Evolutionary conservation across 495 filamentous ascomycete species (phyloP).

Genomic region (Cercophora samala): DNA sequence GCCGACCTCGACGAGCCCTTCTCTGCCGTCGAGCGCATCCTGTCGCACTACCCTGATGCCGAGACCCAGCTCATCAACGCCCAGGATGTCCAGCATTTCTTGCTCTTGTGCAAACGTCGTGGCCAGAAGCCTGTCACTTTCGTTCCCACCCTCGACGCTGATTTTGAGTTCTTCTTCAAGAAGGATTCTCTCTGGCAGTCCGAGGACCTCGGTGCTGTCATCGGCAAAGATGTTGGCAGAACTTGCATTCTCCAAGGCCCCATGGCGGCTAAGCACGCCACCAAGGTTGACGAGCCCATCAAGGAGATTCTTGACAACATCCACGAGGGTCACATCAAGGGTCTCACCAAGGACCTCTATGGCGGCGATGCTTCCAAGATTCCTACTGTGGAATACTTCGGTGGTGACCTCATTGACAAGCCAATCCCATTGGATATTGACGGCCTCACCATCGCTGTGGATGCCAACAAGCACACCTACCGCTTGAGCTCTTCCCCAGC

Average conservation of each 20-base stretch:
- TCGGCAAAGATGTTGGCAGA: conserved; percentile 89
- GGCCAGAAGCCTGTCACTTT: conserved; percentile 97
- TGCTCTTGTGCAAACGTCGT: conserved; percentile 85
- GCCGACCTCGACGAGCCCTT: conserved; percentile 82
- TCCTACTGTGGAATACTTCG: conserved; percentile 90
- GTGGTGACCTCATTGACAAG: conserved; percentile 69
- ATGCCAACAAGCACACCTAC: conserved; percentile 72
- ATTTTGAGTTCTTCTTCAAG: conserved; percentile 98
- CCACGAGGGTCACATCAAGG: conserved; percentile 79
- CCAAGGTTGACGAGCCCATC: conserved; percentile 82
- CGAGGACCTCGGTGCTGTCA: conserved; percentile 92
- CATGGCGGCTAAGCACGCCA: conserved; percentile 88
- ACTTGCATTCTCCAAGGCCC: conserved; percentile 96
- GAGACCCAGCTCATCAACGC: conserved; percentile 92
- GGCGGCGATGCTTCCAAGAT: conserved; percentile 65
- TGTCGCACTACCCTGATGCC: conserved; percentile 79
- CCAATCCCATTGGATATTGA: conserved; percentile 65
- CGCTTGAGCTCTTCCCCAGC: conserved; percentile 68
- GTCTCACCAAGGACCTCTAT: conserved; percentile 77
- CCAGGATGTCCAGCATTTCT: conserved; percentile 94
- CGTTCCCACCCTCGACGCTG: conserved; percentile 87
- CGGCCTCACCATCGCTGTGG: conserved; percentile 72
- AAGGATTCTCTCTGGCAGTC: conserved; percentile 99
- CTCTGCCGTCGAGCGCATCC: conserved; percentile 67
- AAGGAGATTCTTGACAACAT: conserved; percentile 89